phyloP scores from a whole-genome alignment of 2,329 filamentous ascomycete species.

The Cladosporium sp. region DNA sequence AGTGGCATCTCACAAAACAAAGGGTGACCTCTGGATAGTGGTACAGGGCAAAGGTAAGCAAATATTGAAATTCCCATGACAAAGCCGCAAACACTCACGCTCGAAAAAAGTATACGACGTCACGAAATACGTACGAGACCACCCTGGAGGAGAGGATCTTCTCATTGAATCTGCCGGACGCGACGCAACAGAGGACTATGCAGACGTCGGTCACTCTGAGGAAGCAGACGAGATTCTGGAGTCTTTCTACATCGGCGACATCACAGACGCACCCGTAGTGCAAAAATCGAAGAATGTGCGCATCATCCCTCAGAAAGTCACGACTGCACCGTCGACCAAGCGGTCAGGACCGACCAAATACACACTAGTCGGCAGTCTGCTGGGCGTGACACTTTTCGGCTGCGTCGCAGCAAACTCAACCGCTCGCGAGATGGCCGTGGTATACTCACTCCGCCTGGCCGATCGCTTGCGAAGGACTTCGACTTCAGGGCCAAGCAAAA shows the following conservation, averaged over 20 bases:
- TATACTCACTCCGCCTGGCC: slow-evolving; percentile 1
- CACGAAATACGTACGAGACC: slow-evolving; percentile 90
- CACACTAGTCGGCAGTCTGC: slow-evolving; percentile 4
- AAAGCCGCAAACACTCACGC: neutral
- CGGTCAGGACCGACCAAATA: slow-evolving; percentile 78
- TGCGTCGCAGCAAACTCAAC: slow-evolving; percentile 3
- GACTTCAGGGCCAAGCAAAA: neutral
- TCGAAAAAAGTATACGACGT: slow-evolving; percentile 71
- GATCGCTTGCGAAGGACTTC: neutral
- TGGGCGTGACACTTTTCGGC: slow-evolving; percentile 2
- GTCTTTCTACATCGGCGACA: slow-evolving; percentile 34
- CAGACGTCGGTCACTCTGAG: slow-evolving; percentile 64
- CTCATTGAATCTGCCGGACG: slow-evolving; percentile 96
- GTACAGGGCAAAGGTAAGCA: slow-evolving; percentile 67
- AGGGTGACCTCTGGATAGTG: slow-evolving; percentile 92
- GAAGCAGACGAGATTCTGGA: slow-evolving; percentile 42
- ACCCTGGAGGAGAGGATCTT: slow-evolving; percentile 89
- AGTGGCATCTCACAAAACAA: slow-evolving; percentile 93
- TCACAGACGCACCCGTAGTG: slow-evolving; percentile 22
- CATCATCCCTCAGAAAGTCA: slow-evolving; percentile 4
- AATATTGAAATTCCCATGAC: no score
- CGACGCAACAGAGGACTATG: slow-evolving; percentile 88
- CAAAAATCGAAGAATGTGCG: slow-evolving; percentile 3
- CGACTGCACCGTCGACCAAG: slow-evolving; percentile 46
- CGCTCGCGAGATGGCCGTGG: slow-evolving; percentile 1